Evolutionary conservation across 352 stramenopile genomes (phyloP).

Genomic region (Phytophthora sojae): DNA sequence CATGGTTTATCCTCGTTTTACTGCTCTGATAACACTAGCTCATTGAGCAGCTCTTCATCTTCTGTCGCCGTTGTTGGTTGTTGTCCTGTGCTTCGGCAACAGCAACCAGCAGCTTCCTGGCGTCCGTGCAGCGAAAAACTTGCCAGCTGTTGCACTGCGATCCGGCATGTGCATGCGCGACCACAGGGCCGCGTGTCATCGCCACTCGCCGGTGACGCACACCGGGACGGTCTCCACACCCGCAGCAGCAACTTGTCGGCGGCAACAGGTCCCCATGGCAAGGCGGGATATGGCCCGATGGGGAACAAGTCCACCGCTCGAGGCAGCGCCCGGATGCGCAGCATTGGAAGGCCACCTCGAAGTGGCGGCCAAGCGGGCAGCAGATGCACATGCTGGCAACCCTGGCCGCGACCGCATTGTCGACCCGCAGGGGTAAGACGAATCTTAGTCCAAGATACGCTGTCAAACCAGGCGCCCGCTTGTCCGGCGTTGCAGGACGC

Average conservation of each 20-base stretch:
- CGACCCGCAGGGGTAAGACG: not conserved
- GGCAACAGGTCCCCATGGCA: too few relatives aligned
- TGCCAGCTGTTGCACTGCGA: not conserved
- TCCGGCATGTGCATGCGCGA: slow-evolving; percentile 1
- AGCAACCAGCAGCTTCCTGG: too few relatives aligned
- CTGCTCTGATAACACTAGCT: too few relatives aligned
- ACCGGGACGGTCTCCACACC: not conserved
- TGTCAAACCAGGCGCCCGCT: not conserved
- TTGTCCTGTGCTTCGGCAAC: too few relatives aligned
- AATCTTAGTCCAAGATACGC: not conserved
- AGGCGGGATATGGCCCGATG: not conserved
- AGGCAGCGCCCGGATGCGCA: not conserved
- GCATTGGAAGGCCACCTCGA: too few relatives aligned
- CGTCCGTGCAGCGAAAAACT: not conserved
- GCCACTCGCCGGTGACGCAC: slow-evolving; percentile 1
- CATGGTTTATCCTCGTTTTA: too few relatives aligned
- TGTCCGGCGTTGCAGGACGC: not conserved
- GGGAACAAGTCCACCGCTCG: too few relatives aligned
- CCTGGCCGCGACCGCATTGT: not conserved
- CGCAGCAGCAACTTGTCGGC: too few relatives aligned
- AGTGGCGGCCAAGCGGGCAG: not conserved
- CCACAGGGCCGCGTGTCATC: slow-evolving; percentile 9
- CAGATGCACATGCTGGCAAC: not conserved
- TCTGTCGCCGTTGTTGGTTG: too few relatives aligned
- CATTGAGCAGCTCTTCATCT: too few relatives aligned